phyloP scores from a whole-genome alignment of 139 green algal genomes.

The Axilococcus clingmanii region DNA sequence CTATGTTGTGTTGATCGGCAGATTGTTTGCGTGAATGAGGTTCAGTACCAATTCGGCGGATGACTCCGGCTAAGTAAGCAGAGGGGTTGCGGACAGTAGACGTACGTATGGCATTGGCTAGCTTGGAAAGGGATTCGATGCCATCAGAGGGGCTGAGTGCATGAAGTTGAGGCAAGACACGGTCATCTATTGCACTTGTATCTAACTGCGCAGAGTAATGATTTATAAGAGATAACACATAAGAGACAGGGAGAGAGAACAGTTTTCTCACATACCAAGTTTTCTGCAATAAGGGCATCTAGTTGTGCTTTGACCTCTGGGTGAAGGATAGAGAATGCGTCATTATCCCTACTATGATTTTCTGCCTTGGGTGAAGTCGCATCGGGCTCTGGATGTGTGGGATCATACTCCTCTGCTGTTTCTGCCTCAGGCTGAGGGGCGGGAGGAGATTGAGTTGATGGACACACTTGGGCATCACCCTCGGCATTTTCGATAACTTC shows the following conservation, averaged over 20 bases:
- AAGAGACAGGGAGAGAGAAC: not conserved
- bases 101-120: not conserved
- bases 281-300: not conserved
- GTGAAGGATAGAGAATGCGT: too few species aligned
- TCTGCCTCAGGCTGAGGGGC: too few species aligned
- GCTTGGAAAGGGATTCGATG: slow-evolving; percentile 3
- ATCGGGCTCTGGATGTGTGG: too few species aligned
- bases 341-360: too few species aligned
- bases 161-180: slow-evolving; percentile 1
- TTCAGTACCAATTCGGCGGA: not conserved
- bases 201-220: slow-evolving; percentile 4
- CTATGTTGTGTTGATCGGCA: not conserved
- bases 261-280: not conserved
- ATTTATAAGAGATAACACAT: too few species aligned
- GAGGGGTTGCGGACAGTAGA: slow-evolving; percentile 9
- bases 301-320: not conserved
- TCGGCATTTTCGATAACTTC: too few species aligned
- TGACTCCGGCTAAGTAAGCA: slow-evolving; percentile 11
- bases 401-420: too few species aligned
- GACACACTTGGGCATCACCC: too few species aligned
- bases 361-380: too few species aligned
- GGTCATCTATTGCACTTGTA: slow-evolving; percentile 7
- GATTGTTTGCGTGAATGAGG: not conserved
- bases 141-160: not conserved
- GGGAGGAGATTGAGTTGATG: too few species aligned